These are phyloP conservation scores for Rhododendron williamsianum DNA, from an alignment of 148 eudicot genomes.

Conservation along the genomic window DNA sequence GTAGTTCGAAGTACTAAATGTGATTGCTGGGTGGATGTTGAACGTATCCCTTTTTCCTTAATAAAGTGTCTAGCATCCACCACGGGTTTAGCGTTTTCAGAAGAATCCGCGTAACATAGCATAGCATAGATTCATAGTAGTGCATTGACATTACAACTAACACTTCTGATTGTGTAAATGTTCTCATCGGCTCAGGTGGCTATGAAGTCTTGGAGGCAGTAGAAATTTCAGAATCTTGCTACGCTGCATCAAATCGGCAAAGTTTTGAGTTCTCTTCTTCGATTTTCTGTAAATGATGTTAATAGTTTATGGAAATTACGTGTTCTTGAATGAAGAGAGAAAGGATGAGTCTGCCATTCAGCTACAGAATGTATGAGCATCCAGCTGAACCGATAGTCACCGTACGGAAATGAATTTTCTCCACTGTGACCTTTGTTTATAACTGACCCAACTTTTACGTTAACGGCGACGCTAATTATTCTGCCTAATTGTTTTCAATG, in stretches of 20 bases:
- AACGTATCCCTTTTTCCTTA: not conserved
- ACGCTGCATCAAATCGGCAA: not conserved
- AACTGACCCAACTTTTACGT: not conserved
- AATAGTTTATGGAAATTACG: not conserved
- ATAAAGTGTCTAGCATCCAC: not conserved
- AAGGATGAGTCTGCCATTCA: not conserved
- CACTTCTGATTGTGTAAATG: too few relatives aligned
- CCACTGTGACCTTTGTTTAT: conserved; percentile 3
- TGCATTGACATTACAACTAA: not conserved
- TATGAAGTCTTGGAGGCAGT: not conserved
- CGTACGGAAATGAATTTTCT: not conserved
- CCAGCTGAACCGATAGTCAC: not conserved
- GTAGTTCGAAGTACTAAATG: not conserved
- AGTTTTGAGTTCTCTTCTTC: not conserved
- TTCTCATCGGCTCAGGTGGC: not conserved
- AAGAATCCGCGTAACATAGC: not conserved
- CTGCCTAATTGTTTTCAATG: not conserved
- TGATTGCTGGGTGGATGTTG: not conserved
- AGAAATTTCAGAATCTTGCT: not conserved
- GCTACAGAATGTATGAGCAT: not conserved
- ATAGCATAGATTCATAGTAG: not conserved
- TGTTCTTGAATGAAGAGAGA: not conserved
- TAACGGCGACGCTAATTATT: not conserved
- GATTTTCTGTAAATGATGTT: not conserved
- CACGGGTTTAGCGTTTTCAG: not conserved